A percentile compares a stretch with the other conserved stretches of the same genome.
These are phyloP conservation scores for Curvularia eragrostidis DNA, from an alignment of 2,329 filamentous ascomycete species.

Conservation along the genomic window DNA sequence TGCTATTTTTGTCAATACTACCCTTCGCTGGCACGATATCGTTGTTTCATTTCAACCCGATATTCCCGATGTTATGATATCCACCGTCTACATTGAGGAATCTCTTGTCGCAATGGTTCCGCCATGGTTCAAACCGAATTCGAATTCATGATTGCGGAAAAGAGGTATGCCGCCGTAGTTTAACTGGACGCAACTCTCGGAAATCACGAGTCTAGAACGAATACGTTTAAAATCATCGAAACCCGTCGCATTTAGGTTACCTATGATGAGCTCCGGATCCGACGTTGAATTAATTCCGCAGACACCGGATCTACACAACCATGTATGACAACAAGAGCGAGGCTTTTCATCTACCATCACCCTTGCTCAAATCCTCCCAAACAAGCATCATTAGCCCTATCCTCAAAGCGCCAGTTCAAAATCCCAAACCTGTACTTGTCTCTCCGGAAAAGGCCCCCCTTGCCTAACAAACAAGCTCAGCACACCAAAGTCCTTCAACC, in stretches of 20 bases:
- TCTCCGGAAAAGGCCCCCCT: constrained; percentile 41
- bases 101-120: background rate
- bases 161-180: background rate
- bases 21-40: too few species aligned
- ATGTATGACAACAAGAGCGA: background rate
- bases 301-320: background rate
- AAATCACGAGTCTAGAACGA: background rate
- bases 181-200: background rate
- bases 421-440: constrained; percentile 48
- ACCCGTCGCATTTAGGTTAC: background rate
- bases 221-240: background rate
- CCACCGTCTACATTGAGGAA: background rate
- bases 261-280: background rate
- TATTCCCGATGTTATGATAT: background rate
- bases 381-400: too few species aligned
- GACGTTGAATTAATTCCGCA: background rate
- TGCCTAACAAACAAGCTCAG: constrained; percentile 47
- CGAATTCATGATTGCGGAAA: background rate
- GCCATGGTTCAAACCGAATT: background rate
- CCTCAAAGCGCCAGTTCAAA: constrained; percentile 25
- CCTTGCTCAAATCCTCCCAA: background rate
- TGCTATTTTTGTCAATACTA: too few species aligned
- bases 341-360: too few species aligned
- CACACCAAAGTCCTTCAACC: constrained; percentile 31
- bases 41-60: background rate